Base-by-base conservation (phyloP, 192 early-diverging fungal species). In the Podila minutissima region DNA sequence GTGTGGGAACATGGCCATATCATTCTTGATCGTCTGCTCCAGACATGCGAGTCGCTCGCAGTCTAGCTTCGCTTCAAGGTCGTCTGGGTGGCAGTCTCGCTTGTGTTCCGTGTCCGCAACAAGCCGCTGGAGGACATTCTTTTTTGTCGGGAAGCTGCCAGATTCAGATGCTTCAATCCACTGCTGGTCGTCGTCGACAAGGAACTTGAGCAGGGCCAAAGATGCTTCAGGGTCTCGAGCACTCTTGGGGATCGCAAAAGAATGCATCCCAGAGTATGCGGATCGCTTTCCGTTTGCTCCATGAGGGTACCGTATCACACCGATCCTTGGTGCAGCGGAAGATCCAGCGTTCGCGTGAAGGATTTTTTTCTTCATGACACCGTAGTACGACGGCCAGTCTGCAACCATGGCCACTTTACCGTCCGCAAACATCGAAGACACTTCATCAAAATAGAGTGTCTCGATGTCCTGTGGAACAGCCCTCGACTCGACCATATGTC, bases 1-100 rank as follows among this genome's bases (percentile, higher is more conserved):
- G 53, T 75, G 74, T 31, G 74, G 74, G 28, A 75, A 75, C 74
- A 75, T 75, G 28, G 74, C 74, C 74, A 75, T 75, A 26, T 75
- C 74, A 13, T 63, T 41, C n/a, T 75, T 41, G 20, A 75, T 53
- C 24, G 74, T 75, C 3, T 17, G 50, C 50, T 29, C 4, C 26
- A 75, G 35, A 50, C 74, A 75, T 1, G n/a, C n/a, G 41, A 75
- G n/a, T 35, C 74, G 60, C 31, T 69, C 74, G 20, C 66, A 69
- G 48, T 75, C 74, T 53, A 75, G 50, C 51, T 55, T 19, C 28
- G 48, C 51, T 20, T 72, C 62, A 6, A 1, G 5, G 6, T 29
- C n/a, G 5, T 31, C 48, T 33, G 13, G 10, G 15, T 20, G 8
- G 28, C 32, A 37, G 31, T 19, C n/a, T 60, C 35, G n/a, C 38